A percentile compares a stretch with the other conserved stretches of the same genome.
These are phyloP conservation scores for Yarrowia osloensis DNA, from an alignment of 805 yeast species.

Conservation along the genomic window DNA sequence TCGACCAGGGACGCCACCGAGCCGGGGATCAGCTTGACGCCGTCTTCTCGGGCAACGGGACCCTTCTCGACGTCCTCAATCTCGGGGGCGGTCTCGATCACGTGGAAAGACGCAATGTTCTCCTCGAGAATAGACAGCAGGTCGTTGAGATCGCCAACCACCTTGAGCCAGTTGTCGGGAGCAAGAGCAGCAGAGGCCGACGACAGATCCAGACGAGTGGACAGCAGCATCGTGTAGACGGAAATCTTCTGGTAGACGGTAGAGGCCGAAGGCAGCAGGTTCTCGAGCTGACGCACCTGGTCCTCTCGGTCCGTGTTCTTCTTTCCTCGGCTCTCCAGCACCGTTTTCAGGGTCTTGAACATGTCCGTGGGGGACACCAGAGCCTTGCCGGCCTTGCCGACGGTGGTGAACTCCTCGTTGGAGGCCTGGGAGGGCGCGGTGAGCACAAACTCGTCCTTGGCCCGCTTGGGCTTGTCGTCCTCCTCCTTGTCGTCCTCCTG, in stretches of 20 bases:
- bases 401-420: slow-evolving; percentile 44
- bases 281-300: slow-evolving; percentile 73
- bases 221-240: slow-evolving; percentile 76
- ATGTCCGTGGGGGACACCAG: slow-evolving; percentile 49
- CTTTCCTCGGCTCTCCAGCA: slow-evolving; percentile 92
- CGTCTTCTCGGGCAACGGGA: slow-evolving; percentile 62
- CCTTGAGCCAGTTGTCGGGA: slow-evolving; percentile 72
- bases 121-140: slow-evolving; percentile 71
- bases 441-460: slow-evolving; percentile 38
- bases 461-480: slow-evolving; percentile 37
- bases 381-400: slow-evolving; percentile 46
- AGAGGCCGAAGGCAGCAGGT: slow-evolving; percentile 52
- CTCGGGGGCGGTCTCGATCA: slow-evolving; percentile 82
- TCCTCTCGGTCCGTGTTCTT: slow-evolving; percentile 83
- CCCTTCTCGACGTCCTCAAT: slow-evolving; percentile 66
- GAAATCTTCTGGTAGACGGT: slow-evolving; percentile 75
- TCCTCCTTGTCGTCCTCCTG: slow-evolving; percentile 49
- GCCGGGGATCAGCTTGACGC: slow-evolving; percentile 76
- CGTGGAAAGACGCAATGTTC: slow-evolving; percentile 58
- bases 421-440: slow-evolving; percentile 40
- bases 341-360: slow-evolving; percentile 69
- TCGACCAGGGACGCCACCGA: slow-evolving; percentile 84
- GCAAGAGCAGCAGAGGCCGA: slow-evolving; percentile 73
- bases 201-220: slow-evolving; percentile 82
- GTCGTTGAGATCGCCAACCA: slow-evolving; percentile 60